A percentile compares a stretch with the other conserved stretches of the same genome.
Evolutionary conservation across 164 flowering plant genomes (phyloP).

Genomic region (Protea cynaroides): DNA sequence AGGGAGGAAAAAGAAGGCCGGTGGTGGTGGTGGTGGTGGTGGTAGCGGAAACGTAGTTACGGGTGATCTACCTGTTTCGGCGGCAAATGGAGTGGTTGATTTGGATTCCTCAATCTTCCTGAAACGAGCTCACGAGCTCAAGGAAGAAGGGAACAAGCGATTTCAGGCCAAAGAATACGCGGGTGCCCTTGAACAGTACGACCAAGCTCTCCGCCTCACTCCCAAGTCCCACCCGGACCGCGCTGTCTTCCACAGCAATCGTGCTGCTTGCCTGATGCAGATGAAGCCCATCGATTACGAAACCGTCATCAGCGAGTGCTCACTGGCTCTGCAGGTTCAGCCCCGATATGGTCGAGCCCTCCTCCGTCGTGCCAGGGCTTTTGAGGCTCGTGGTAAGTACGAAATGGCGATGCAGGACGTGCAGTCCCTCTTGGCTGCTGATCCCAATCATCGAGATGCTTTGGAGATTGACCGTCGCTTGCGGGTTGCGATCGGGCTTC

Average conservation of each 20-base stretch:
- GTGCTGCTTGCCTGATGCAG: conserved; percentile 97
- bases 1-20: conserved; percentile 59
- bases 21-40: no score
- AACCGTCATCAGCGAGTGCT: conserved; percentile 76
- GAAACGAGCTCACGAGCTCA: conserved; percentile 88
- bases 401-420: conserved; percentile 94
- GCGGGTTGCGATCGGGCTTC: conserved; percentile 58
- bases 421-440: conserved; percentile 48
- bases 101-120: conserved; percentile 64
- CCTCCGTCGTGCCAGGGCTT: conserved; percentile 80
- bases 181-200: conserved; percentile 84
- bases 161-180: conserved; percentile 79
- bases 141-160: conserved; percentile 89
- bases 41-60: conserved; percentile 29
- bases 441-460: conserved; percentile 75
- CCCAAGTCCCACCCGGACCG: conserved; percentile 86
- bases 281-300: conserved; percentile 91
- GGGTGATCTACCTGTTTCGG: conserved; percentile 19
- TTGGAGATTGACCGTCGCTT: conserved; percentile 68
- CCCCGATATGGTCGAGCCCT: conserved; percentile 78
- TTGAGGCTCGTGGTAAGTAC: conserved; percentile 74
- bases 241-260: conserved; percentile 94
- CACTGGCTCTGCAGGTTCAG: conserved; percentile 78
- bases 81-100: conserved; percentile 51
- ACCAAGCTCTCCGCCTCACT: conserved; percentile 71